Percentiles rank a stretch among this genome's conserved stretches.
phyloP scores from a whole-genome alignment of 139 green algal species.

The Chlamydomonas sp. region DNA sequence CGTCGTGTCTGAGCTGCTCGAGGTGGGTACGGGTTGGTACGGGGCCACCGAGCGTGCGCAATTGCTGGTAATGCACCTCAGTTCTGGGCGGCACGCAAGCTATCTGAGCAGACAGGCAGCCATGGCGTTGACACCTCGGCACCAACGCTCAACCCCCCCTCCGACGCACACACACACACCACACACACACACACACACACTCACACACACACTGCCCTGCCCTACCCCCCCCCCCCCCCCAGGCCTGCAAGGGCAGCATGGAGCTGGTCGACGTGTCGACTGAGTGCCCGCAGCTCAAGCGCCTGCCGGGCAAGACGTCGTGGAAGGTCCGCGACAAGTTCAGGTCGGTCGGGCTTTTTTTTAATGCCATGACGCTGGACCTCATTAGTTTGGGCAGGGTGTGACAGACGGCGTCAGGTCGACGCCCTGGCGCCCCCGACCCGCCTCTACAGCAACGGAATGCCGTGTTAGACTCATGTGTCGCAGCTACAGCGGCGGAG shows the following conservation, averaged over 20 bases:
- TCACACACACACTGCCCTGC: neutral
- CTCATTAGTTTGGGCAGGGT: too few relatives aligned
- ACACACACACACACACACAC: too few relatives aligned
- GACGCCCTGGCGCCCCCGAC: too few relatives aligned
- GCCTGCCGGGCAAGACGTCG: conserved; percentile 55
- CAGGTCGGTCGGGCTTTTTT: conserved; percentile 25
- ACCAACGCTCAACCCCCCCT: too few relatives aligned
- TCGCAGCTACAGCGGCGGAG: neutral
- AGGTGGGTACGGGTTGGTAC: neutral
- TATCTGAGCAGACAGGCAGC: too few relatives aligned
- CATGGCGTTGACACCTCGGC: too few relatives aligned
- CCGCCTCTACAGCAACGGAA: too few relatives aligned
- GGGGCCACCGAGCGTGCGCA: neutral
- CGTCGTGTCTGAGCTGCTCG: conserved; percentile 85
- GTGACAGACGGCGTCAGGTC: too few relatives aligned
- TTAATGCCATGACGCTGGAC: too few relatives aligned
- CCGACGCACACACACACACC: too few relatives aligned
- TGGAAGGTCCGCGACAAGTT: conserved; percentile 73
- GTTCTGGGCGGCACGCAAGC: too few relatives aligned
- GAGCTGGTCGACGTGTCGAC: conserved; percentile 79
- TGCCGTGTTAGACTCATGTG: neutral
- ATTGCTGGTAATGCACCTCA: conserved; percentile 34
- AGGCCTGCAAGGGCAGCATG: conserved; percentile 46
- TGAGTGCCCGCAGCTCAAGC: conserved; percentile 69
- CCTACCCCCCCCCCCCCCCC: too few relatives aligned